Base-by-base conservation (phyloP, 768 basidiomycete species). In the Tylopilus subfusipes region DNA sequence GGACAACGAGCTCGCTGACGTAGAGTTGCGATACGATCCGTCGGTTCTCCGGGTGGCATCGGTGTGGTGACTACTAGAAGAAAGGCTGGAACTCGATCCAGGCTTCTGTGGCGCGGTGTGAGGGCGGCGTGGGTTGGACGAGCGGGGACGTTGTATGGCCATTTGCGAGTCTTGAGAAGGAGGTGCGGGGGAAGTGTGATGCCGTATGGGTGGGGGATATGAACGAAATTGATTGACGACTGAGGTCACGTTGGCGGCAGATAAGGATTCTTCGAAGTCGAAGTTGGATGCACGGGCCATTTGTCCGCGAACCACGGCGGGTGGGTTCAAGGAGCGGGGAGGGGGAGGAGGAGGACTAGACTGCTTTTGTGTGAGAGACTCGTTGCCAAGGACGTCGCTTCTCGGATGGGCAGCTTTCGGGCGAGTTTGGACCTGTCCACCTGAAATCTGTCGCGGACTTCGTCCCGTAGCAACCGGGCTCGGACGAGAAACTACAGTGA, bases 221-320 rank as follows among this genome's bases (percentile, higher is more conserved):
- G 67, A 70, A 59, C 62, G 67, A 66, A 46, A 50, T 45, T 68
- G 68, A 68, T 70, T 70, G 58, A 66, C 67, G 53, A 63, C 63
- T 33, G 68, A 68, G 58, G 63, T 53, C 55, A 66, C 58, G 48
- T 63, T 66, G 53, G 66, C 66, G 21, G 65, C 65, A 42, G 62
- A 68, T 42, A 68, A 48, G 58, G 58, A 63, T 59, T 66, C 66
- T 49, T 68, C 59, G 55, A 66, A 66, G 64, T 66, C 66, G 55
- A 66, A 66, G 55, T 3, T 53, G 48, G 63, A 50, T 29, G 50
- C 10, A 51, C 45, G 55, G 44, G 45, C 11, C 16, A 19, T 16
- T 45, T 44, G 61, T 47, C 61, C 68, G 65, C 63, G 66, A 66
- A 65, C 53, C 56, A 55, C 64, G 63, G 68, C 39, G 42, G 58